Percentiles rank a stretch among this genome's conserved stretches.
Evolutionary conservation across 495 filamentous ascomycete genomes (phyloP).

Genomic region (Xylaria telfairii): DNA sequence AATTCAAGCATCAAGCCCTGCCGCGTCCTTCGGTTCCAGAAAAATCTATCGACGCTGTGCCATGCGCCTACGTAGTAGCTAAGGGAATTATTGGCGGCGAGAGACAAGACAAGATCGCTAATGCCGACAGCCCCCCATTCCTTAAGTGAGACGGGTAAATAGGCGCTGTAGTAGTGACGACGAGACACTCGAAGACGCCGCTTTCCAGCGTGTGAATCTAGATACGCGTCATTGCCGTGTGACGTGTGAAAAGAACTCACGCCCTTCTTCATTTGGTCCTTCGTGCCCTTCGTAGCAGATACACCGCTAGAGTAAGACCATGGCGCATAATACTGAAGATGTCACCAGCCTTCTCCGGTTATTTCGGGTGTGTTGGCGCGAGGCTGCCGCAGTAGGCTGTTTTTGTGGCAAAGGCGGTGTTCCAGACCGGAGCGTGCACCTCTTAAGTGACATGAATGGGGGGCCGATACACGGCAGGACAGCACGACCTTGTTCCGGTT

Average conservation of each 20-base stretch:
- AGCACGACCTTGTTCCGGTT: conserved; percentile 13
- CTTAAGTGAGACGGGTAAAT: not conserved
- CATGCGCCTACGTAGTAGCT: not conserved
- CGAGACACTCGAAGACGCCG: not conserved
- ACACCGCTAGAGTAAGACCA: conserved; percentile 11
- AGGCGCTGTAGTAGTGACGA: not conserved
- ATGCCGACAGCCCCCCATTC: not conserved
- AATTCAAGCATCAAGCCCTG: not conserved
- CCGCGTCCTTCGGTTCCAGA: not conserved
- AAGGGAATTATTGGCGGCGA: not conserved
- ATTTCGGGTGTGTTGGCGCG: not conserved
- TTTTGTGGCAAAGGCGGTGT: conserved; percentile 1
- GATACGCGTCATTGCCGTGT: not conserved
- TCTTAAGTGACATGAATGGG: not conserved
- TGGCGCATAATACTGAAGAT: not conserved
- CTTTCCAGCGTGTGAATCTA: not conserved
- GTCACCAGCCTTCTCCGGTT: conserved; percentile 6
- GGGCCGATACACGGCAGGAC: conserved; percentile 4
- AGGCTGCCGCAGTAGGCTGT: conserved; percentile 6
- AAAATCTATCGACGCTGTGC: not conserved
- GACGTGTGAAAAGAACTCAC: not conserved
- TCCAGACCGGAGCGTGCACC: not conserved
- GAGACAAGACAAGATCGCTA: not conserved
- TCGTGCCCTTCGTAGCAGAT: not conserved
- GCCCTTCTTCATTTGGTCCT: not conserved